These are phyloP conservation scores for Piromyces sp. DNA, from an alignment of 192 early-diverging fungal species.

Conservation along the genomic window DNA sequence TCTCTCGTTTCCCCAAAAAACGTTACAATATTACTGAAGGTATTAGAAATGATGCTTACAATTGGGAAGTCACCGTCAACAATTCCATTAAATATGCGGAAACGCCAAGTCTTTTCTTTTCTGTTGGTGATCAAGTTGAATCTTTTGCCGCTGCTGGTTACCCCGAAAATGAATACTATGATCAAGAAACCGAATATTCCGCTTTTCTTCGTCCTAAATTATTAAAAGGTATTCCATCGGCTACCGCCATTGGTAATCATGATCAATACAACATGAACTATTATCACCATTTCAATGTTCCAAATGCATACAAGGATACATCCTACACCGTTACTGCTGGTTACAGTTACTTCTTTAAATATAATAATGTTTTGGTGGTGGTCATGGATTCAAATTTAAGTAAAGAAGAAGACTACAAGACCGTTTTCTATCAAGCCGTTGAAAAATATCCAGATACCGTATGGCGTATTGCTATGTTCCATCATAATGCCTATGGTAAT, in stretches of 20 bases:
- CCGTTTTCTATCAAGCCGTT: not conserved
- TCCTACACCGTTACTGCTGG: too few species aligned
- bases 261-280: too few species aligned
- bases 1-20: too few species aligned
- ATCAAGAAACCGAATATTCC: not conserved
- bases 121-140: not conserved
- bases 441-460: not conserved
- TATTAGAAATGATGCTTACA: not conserved
- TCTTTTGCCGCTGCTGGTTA: too few species aligned
- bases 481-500: not conserved
- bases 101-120: not conserved
- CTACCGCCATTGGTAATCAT: not conserved
- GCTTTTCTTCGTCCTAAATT: not conserved
- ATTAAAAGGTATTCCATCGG: not conserved
- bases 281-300: not conserved
- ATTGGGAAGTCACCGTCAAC: not conserved
- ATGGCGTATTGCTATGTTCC: not conserved
- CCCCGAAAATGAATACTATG: too few species aligned
- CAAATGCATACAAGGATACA: too few species aligned
- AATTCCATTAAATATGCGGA: not conserved
- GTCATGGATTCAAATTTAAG: not conserved
- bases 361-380: not conserved
- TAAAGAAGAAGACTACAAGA: not conserved
- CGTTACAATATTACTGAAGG: too few species aligned
- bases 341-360: not conserved